Evolutionary conservation across 2,329 filamentous ascomycete genomes (phyloP), one percentile per base, ranked within the genome.

Genomic region (Trichoderma aggressivum): DNA sequence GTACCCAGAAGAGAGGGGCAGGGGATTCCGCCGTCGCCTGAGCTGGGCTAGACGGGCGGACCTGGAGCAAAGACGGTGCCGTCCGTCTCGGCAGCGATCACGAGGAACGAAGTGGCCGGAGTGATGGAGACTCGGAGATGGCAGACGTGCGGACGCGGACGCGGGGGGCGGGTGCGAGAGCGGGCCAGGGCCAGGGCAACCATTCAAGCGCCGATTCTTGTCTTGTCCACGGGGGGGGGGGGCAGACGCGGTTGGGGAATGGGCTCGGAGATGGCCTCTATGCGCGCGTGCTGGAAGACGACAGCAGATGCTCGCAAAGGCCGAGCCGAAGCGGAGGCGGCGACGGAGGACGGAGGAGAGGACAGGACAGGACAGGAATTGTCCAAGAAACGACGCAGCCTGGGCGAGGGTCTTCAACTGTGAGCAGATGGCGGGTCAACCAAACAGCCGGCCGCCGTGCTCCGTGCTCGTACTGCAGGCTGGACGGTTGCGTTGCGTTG

Each of bases 121-220:
- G 6, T 36, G 56, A 69, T 61, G 66, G 66, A 36, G 66, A 32
- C 56, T 56, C 68, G 68, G 68, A 24, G 68, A 58, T 70, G 59
- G 21, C 32, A 62, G 43, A 34, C 64, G 34, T 16, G 32, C 63
- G 50, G 63, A 53, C 21, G 43, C 62, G 34, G 43, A 26, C 34
- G 30, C 32, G 24, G 36, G 66, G 39, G n/a, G 56, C 56, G 66
- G 66, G 43, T 36, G 43, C 56, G 39, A 69, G 66, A 61, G 66
- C 66, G 66, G 66, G 56, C 66, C 56, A 61, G 66, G 66, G 56
- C 66, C 56, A 61, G 56, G 56, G 56, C 66, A 39, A 61, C 39
- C 56, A 43, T 47, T 47, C 65, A 61, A 60, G 28, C 56, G 56
- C 66, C 28, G 47, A 50, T 36, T 69, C 66, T 59, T 26, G 39